phyloP scores from a whole-genome alignment of 176 grass and related monocot genomes.

The Chrysopogon serrulatus region DNA sequence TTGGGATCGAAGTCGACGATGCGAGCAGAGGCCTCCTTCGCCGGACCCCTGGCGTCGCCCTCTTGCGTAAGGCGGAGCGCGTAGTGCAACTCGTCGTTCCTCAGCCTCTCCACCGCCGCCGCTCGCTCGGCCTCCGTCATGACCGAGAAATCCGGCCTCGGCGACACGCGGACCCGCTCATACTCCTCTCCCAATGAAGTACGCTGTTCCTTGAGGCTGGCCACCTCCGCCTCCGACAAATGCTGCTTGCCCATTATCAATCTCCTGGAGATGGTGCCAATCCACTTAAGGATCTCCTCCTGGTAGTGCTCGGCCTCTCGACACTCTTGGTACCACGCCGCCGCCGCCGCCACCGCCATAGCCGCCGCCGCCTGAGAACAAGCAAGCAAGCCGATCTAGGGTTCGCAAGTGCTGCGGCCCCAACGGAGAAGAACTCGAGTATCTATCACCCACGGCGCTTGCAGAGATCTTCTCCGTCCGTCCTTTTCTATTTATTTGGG shows the following conservation, averaged over 20 bases:
- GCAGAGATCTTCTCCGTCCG: too few species aligned
- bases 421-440: too few species aligned
- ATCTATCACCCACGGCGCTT: too few species aligned
- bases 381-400: too few species aligned
- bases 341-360: too few species aligned
- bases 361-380: too few species aligned
- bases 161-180: rapidly evolving
- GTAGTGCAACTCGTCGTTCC: neutral
- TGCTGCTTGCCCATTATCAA: neutral
- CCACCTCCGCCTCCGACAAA: neutral
- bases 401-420: too few species aligned
- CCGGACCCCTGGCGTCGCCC: rapidly evolving
- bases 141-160: neutral
- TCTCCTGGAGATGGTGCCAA: too few species aligned
- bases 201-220: neutral
- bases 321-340: too few species aligned
- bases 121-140: neutral
- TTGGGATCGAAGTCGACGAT: neutral
- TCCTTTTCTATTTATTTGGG: too few species aligned
- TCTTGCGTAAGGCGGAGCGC: neutral
- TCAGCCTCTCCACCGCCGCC: neutral
- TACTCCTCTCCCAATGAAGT: neutral
- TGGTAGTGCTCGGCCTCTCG: too few species aligned
- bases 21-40: neutral
- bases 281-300: too few species aligned